A percentile compares a stretch with the other conserved stretches of the same genome.
phyloP scores from a whole-genome alignment of 305 asterid genomes.

The Andrographis paniculata region DNA sequence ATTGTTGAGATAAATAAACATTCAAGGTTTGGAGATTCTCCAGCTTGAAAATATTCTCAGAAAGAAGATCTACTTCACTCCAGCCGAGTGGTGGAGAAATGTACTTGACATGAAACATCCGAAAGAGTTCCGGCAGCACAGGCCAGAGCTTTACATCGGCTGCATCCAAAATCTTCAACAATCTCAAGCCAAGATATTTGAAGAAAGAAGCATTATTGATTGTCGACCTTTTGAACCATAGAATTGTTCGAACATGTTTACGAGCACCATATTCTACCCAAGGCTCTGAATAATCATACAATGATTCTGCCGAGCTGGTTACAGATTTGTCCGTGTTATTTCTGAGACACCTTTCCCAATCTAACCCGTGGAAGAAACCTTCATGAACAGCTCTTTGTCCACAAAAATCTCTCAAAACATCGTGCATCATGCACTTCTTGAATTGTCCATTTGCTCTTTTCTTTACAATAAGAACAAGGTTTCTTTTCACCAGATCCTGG shows the following conservation, averaged over 20 bases:
- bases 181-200: neutral
- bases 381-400: neutral
- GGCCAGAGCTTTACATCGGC: neutral
- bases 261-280: too few relatives aligned
- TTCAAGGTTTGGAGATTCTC: constrained; percentile 19
- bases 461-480: constrained; percentile 17
- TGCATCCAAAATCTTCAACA: neutral
- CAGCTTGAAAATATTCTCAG: constrained; percentile 14
- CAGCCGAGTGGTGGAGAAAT: neutral
- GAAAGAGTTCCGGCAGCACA: neutral
- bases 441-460: constrained; percentile 9
- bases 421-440: constrained; percentile 21
- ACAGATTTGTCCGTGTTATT: too few relatives aligned
- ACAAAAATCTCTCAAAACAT: constrained; percentile 18
- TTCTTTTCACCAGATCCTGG: constrained; percentile 23
- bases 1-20: constrained; percentile 5
- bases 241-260: neutral
- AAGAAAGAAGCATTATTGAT: neutral
- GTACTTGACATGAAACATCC: constrained; percentile 7
- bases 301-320: too few relatives aligned
- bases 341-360: too few relatives aligned
- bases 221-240: neutral
- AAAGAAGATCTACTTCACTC: neutral
- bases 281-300: too few relatives aligned
- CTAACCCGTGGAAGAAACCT: neutral